These are phyloP conservation scores for Alternaria longipes DNA, from an alignment of 2,329 filamentous ascomycete genomes.

Conservation along the genomic window DNA sequence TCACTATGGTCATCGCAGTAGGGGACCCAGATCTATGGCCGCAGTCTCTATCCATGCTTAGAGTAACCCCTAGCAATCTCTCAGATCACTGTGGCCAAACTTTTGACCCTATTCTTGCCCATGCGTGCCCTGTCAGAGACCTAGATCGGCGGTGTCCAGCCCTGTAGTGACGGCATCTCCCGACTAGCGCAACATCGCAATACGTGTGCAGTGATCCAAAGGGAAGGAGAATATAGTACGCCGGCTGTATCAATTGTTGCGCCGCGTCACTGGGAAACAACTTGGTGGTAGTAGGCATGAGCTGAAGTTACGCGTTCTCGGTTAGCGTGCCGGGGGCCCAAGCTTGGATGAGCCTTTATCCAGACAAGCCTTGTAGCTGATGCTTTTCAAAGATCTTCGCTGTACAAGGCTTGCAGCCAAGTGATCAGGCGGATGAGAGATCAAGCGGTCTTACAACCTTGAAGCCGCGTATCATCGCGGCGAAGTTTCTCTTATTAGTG, in stretches of 20 bases:
- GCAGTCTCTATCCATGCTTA: neutral
- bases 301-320: constrained; percentile 5
- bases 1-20: neutral
- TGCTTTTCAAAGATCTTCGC: neutral
- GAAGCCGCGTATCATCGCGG: neutral
- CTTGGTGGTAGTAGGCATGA: neutral
- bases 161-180: neutral
- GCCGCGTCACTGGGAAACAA: neutral
- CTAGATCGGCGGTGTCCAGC: neutral
- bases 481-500: neutral
- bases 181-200: neutral
- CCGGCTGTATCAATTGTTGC: neutral
- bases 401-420: neutral
- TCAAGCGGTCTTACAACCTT: neutral
- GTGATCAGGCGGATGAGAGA: neutral
- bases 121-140: neutral
- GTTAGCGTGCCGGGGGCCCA: neutral
- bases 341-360: constrained; percentile 5
- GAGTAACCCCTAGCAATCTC: neutral
- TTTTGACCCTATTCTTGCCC: neutral
- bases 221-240: neutral
- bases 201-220: neutral
- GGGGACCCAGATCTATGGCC: neutral
- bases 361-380: neutral
- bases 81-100: neutral